Evolutionary conservation across 2,329 filamentous ascomycete genomes (phyloP).

Genomic region (Ceratocystis eucalypticola): DNA sequence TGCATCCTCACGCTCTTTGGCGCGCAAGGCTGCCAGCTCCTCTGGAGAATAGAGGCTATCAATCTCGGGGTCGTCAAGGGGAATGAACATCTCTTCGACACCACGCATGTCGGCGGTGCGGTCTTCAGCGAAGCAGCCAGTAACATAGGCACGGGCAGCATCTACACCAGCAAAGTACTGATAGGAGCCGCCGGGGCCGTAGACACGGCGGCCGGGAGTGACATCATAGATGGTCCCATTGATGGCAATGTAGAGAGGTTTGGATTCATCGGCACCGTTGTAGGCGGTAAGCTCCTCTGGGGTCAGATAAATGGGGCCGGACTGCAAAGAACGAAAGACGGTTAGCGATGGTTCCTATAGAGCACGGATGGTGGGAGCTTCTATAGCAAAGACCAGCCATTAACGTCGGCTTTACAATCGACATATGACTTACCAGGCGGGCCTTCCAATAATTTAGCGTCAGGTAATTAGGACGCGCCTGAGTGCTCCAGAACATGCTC

Average conservation of each 20-base stretch:
- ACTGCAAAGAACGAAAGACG: slow-evolving; percentile 30
- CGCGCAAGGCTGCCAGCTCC: slow-evolving; percentile 40
- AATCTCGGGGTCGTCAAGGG: slow-evolving; percentile 46
- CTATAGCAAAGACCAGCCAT: not conserved
- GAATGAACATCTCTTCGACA: slow-evolving; percentile 72
- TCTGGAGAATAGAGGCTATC: slow-evolving; percentile 44
- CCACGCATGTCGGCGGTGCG: slow-evolving; percentile 72
- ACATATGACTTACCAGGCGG: slow-evolving; percentile 40
- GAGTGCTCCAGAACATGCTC: slow-evolving; percentile 52
- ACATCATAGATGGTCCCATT: slow-evolving; percentile 83
- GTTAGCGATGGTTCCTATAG: not conserved
- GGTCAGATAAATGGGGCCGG: slow-evolving; percentile 55
- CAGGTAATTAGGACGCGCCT: slow-evolving; percentile 50
- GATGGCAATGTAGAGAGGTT: slow-evolving; percentile 81
- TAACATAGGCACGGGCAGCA: slow-evolving; percentile 78
- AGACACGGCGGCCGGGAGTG: slow-evolving; percentile 51
- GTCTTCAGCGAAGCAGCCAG: slow-evolving; percentile 83
- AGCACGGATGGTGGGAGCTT: not conserved
- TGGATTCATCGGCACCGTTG: slow-evolving; percentile 60
- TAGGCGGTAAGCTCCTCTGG: slow-evolving; percentile 58
- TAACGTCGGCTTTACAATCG: not conserved
- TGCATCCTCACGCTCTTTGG: slow-evolving; percentile 52
- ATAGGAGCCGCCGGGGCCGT: slow-evolving; percentile 78
- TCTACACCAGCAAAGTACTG: slow-evolving; percentile 76
- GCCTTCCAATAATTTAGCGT: slow-evolving; percentile 43